Evolutionary conservation across 257 asterid species (phyloP), one percentile per base, ranked within the genome.

Genomic region (Ilex asprella): DNA sequence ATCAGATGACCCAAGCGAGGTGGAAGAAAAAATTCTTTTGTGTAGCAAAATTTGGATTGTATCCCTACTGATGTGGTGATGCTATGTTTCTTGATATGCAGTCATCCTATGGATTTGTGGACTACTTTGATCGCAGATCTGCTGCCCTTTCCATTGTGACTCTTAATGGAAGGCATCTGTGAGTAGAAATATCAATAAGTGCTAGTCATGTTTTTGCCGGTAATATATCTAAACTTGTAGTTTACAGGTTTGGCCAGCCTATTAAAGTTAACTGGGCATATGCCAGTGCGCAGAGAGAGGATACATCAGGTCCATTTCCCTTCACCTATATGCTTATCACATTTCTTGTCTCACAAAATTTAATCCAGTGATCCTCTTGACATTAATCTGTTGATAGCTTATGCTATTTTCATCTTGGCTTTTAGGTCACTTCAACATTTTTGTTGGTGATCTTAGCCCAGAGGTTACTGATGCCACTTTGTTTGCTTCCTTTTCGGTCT

Each of bases 391-490:
- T 15, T 53, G 6, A 10, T 12, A 10, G 57, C 10, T 53, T 53
- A 53, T 53, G 57, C 27, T 21, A 15, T 14, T 53, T 58, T 31
- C 13, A n/a, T 54, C 14, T 63, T 62, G 61, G 16, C 56, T 67
- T 76, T 44, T 78, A 90, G 97, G 55, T 59, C 97, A 87, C 73
- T 90, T 78, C 66, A 90, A 81, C 86, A 77, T 87, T 64, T 90
- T 90, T 77, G 95, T 87, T 46, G 97, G 95, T 10, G 95, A 90
- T 73, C 95, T 90, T 65, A 90, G 97, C 75, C 91, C 95, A 1
- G 97, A 90, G 86, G 87, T 90, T 55, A 90, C 95, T 39, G 97
- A 90, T 82, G 86, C 95, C 60, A 81, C 86, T 60, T 56, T 87
- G 73, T 83, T 54, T 77, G 84, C 91, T 16, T 87, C 84, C 76